Percentiles rank a stretch among this genome's conserved stretches.
Conservation (phyloP, 345 rosid species). For the Syzygium aqueum region DNA sequence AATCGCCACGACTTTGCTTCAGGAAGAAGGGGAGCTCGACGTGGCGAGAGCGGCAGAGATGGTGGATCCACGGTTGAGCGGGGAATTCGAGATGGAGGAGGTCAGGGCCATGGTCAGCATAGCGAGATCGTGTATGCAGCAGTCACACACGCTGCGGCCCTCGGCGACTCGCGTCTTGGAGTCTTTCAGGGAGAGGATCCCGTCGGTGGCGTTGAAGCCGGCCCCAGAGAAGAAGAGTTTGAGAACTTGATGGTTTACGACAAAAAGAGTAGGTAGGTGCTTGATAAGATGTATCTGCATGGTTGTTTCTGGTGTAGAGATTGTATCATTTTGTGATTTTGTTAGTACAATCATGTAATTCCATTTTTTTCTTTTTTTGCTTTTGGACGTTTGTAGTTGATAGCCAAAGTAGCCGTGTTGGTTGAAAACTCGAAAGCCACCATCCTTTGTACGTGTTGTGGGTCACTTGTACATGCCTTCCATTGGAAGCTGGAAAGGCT, state of each 20-base stretch:
- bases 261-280: not conserved
- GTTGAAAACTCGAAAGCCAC: not conserved
- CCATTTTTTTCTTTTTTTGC: not conserved
- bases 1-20: conserved; percentile 22
- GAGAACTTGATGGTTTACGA: not conserved
- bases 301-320: not conserved
- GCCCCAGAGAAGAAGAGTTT: not conserved
- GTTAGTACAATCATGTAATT: not conserved
- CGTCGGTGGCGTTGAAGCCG: not conserved
- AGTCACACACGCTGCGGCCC: conserved; percentile 48
- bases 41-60: conserved; percentile 18
- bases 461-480: not conserved
- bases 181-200: conserved; percentile 21
- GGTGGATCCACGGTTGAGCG: conserved; percentile 52
- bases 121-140: conserved; percentile 42
- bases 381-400: not conserved
- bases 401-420: not conserved
- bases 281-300: not conserved
- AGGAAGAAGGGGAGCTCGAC: conserved; percentile 2
- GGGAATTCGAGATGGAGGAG: conserved; percentile 42
- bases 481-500: not conserved
- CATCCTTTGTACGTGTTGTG: not conserved
- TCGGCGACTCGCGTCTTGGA: conserved; percentile 42
- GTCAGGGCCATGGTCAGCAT: conserved; percentile 39
- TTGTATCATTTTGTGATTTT: not conserved